Base-by-base conservation (phyloP, 805 yeast genomes). In the Wickerhamomyces alni region DNA sequence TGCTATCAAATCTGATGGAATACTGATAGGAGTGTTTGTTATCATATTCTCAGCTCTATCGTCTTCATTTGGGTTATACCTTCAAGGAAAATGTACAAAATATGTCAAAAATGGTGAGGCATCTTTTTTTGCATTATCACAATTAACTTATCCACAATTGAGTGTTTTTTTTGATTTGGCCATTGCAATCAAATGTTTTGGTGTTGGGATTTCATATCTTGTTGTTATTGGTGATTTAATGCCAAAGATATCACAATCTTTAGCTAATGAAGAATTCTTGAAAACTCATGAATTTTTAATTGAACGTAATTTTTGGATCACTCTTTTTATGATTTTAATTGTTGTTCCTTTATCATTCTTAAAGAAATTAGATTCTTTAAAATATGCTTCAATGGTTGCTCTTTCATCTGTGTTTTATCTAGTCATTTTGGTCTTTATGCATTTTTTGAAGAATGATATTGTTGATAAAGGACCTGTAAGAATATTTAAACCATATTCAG, bases 351-450 rank as follows among this genome's bases (percentile, higher is more conserved):
- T 91, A 37, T 81, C 93, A 11, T 87, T 80, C 58, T 67, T 84
- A 52, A 75, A 80, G 52, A 78, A 77, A 51, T 69, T 89, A 44
- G 94, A 86, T 56, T 85, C 96, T 9, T 72, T 89, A 54, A 82
- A 85, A 54, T 84, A 86, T 52, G 87, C 96, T 1, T 86, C 96
- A 2, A 64, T 88, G 58, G 67, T 89, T 28, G 96, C 96, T 1
- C 66, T 89, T 17, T 70, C 78, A 6, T 82, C 96, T 1, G 94
- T 88, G 12, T 82, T 74, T 0, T 89, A 89, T 57, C 69, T 89
- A 48, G 75, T 85, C 13, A 53, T 82, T 1, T 65, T 89, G 41
- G 95, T 91, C 1, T 65, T 87, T 15, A 66, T 70, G n/a, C 95
- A 88, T 61, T 85, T 69, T 53, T 30, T 80, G 2, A 59, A 67